Base-by-base conservation (phyloP, 768 basidiomycete genomes). In the Peribolospora baueri region DNA sequence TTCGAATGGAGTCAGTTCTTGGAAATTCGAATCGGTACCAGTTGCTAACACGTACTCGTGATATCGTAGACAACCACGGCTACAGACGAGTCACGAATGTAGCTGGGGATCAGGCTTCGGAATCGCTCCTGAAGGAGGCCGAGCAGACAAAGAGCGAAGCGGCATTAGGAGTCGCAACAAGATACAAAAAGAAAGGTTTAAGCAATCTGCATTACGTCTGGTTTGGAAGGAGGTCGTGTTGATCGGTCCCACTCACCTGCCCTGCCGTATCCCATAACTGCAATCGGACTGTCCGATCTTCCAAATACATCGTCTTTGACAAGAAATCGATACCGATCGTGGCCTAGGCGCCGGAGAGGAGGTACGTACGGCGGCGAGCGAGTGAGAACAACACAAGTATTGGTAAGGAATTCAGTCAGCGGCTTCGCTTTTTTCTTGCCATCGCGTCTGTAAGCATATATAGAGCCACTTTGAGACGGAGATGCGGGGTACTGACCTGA, bases 251-350 rank as follows among this genome's bases (percentile, higher is more conserved):
- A 25, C 73, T 62, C 64, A 80, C 85, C 74, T 88, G 88, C 54
- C 85, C 86, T 59, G 91, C 91, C 54, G 93, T 98, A 68, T 98
- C 93, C 93, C 93, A 98, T 11, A 98, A 71, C 66, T 98, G 93
- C 69, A 98, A 70, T 65, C 93, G 77, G 50, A 98, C 91, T 1
- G 93, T 98, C 63, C 93, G 75, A 71, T 98, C 93, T 66, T 98
- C 93, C 56, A 97, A 75, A 69, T 98, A 98, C 86, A 98, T 91
- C 0, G 93, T 97, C 74, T 98, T 98, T 72, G 87, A 91, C 70
- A 98, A 56, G 73, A 98, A 98, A 71, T 98, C 93, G 69, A 98
- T 98, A 56, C 91, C 87, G 65, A 91, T 91, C 7, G 87, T 91
- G 14, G 87, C 87, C 67, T 25, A 25, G 25, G 25, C 25, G 25